Base-by-base conservation (phyloP, 2,329 filamentous ascomycete species). In the Penicillium sp. region DNA sequence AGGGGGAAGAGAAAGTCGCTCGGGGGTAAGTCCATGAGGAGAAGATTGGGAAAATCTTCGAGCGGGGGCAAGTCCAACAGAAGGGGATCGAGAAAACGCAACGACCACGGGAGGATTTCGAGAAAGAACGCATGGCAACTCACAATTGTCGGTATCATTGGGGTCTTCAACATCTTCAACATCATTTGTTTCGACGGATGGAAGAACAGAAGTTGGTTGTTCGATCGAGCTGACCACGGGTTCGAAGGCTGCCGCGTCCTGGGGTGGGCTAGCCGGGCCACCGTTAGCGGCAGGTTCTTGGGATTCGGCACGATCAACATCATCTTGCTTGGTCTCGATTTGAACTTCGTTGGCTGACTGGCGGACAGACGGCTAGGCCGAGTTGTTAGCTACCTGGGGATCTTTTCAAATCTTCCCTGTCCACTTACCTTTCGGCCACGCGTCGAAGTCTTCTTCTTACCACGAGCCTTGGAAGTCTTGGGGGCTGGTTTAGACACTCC, bases 351-450 rank as follows among this genome's bases (percentile, higher is more conserved):
- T 13, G 29, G 45, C 9, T 21, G 13, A 34, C 14, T 33, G 21
- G 5, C 23, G 39, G 23, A 9, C 14, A n/a, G 39, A 26, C n/a
- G 26, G 26, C 23, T 28, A 14, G n/a, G 8, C 11, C 14, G 5
- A 43, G n/a, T 19, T 18, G 23, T 26, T 16, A 28, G 39, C 16
- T 13, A 19, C 46, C 14, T 43, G 51, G 33, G 18, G 39, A n/a
- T 37, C 37, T 50, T 48, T 33, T 53, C 16, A 8, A 31, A 24
- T 9, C 9, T 40, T 16, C 39, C 31, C 23, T 43, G 11, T 24
- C 36, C n/a, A 51, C 51, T 45, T 52, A 52, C 56, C 43, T 56
- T 59, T 16, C 40, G 50, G 29, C 51, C 54, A 33, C 54, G 47
- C 37, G 36, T 54, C 9, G 24, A 23, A 11, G 34, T 24, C 9